Percentiles rank a stretch among this genome's conserved stretches.
Conservation (phyloP, 2,329 filamentous ascomycete genomes). For the Fusarium succisae region DNA sequence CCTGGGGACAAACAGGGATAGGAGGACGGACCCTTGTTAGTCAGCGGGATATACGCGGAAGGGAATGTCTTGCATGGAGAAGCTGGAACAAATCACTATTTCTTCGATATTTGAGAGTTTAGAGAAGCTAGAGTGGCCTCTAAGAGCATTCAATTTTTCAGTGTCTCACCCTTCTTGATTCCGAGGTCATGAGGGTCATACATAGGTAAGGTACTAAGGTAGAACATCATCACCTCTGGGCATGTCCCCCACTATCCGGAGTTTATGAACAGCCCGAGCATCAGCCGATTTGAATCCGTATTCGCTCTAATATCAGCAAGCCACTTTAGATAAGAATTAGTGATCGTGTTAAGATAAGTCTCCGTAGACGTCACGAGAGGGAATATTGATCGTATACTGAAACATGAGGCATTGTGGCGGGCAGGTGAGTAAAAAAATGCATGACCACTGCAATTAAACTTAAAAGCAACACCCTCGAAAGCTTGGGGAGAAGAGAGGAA, state of each 20-base stretch:
- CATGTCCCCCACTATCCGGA: conserved; percentile 28
- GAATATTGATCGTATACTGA: neutral
- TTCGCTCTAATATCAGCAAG: conserved; percentile 16
- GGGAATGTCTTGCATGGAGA: neutral
- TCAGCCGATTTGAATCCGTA: conserved; percentile 32
- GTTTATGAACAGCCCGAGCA: conserved; percentile 29
- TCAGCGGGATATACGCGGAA: conserved; percentile 16
- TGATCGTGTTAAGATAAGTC: neutral
- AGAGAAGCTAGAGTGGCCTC: neutral
- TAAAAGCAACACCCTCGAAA: neutral
- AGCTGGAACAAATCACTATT: neutral
- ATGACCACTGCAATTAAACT: neutral
- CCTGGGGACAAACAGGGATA: conserved; percentile 11
- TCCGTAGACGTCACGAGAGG: neutral
- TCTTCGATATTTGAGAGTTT: neutral
- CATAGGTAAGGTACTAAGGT: neutral
- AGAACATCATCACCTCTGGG: neutral
- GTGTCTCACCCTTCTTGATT: neutral
- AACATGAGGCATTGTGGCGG: neutral
- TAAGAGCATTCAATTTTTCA: neutral
- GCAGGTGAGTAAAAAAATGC: neutral
- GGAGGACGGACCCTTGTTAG: conserved; percentile 22
- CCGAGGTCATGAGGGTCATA: conserved; percentile 23
- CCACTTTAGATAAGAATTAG: neutral
- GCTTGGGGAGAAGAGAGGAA: neutral